Base-by-base conservation (phyloP, 495 filamentous ascomycete genomes). In the Aspergillus bridgeri region DNA sequence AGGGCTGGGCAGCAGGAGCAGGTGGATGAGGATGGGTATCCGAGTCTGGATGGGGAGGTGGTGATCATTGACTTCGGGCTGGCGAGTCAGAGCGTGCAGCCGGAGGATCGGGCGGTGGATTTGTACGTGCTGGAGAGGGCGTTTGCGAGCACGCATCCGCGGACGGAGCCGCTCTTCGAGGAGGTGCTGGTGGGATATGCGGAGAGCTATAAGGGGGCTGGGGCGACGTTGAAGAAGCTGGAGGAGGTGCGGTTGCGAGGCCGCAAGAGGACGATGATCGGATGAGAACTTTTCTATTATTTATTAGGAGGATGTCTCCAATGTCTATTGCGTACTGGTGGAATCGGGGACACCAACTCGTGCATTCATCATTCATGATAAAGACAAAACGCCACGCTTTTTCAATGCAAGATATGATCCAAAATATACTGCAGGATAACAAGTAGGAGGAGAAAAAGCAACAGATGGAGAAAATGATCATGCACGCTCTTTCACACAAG, bases 191-290 rank as follows among this genome's bases (percentile, higher is more conserved):
- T 70, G 59, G 82, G 79, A 5, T 91, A 91, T 78, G 77, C 72
- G 45, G 77, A 79, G 58, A 81, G 78, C 57, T 82, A 81, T 58
- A 82, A 80, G 70, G 84, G 80, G 6, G 81, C 82, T 15, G 75
- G 76, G 56, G 65, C 81, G 51, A 82, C 89, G 24, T 74, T 94
- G 65, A 88, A 81, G 70, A 91, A 85, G 69, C 69, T 99, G 55
- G 92, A 95, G 73, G 95, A 97, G 65, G 94, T 99, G 49, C 84
- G 94, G 74, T 83, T 96, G 88, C 83, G 94, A 67, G 95, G 94
- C n/a, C 80, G 94, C 69, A 99, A 99, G 84, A 87, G 87, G 74
- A 98, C 90, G 67, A 98, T 99, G 94, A 61, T 98, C 62, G 94
- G 94, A 51, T 95, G 78, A 61, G 46, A 23, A 33, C 1, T 5